Percentiles rank a stretch among this genome's conserved stretches.
These are phyloP conservation scores for Planoprotostelium fungivorum DNA, from an alignment of 78 protist species.

Conservation along the genomic window DNA sequence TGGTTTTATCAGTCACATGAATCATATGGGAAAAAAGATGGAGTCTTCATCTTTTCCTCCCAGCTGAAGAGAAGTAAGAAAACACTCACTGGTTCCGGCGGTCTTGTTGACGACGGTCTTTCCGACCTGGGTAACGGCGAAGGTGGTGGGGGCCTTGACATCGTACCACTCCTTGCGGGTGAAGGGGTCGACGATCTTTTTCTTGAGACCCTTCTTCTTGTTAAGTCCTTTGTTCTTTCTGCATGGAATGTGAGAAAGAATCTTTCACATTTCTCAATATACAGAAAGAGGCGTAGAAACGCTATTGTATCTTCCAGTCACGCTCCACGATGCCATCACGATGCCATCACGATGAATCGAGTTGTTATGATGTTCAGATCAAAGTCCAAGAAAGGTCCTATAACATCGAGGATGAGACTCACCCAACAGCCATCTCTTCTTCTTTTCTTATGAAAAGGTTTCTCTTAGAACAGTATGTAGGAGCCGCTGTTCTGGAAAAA, in stretches of 20 bases:
- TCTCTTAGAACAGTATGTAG: too few species aligned
- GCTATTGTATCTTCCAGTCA: too few species aligned
- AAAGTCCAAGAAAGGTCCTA: not conserved
- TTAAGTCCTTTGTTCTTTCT: not conserved
- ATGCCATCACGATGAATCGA: not conserved
- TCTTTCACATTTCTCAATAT: not conserved
- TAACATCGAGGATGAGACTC: not conserved
- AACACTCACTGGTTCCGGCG: constrained; percentile 76
- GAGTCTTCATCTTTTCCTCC: not conserved
- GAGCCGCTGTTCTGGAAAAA: too few species aligned
- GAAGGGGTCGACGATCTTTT: constrained; percentile 86
- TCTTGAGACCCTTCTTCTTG: not conserved
- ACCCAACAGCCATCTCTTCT: not conserved
- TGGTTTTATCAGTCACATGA: not conserved
- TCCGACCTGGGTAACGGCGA: constrained; percentile 83
- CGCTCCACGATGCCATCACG: too few species aligned
- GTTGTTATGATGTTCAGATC: not conserved
- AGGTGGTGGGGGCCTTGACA: constrained; percentile 92
- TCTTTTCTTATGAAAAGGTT: too few species aligned
- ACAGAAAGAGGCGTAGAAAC: too few species aligned
- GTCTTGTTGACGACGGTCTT: constrained; percentile 94
- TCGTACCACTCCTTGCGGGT: constrained; percentile 97
- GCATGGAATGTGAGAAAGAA: not conserved
- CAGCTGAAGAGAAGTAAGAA: not conserved
- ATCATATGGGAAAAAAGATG: constrained; percentile 3